phyloP scores from a whole-genome alignment of 164 flowering plant genomes.

The Tinospora cordifolia region DNA sequence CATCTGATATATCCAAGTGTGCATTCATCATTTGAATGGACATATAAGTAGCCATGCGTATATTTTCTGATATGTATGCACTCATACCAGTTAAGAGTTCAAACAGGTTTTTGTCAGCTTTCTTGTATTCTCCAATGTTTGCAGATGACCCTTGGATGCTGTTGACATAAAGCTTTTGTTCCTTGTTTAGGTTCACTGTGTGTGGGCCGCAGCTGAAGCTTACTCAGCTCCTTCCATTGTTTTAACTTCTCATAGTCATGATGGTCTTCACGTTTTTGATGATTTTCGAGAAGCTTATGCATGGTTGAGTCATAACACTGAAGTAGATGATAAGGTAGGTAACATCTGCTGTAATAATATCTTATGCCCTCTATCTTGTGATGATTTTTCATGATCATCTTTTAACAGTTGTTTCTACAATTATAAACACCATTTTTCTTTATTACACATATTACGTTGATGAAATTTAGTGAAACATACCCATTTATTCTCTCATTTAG shows the following conservation, averaged over 20 bases:
- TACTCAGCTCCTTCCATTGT: conserved; percentile 99
- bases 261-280: conserved; percentile 97
- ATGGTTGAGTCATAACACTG: conserved; percentile 95
- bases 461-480: no score
- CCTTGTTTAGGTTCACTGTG: conserved; percentile 68
- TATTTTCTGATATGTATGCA: not conserved
- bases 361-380: not conserved
- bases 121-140: not conserved
- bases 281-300: conserved; percentile 99
- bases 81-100: not conserved
- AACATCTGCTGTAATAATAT: not conserved
- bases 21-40: no score
- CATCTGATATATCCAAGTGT: no score
- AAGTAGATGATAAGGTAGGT: conserved; percentile 89
- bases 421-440: no score
- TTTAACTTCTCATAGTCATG: conserved; percentile 72
- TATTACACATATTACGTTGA: no score
- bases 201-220: conserved; percentile 99
- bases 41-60: not conserved
- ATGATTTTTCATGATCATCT: no score
- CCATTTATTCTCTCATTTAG: no score
- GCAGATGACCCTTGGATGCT: not conserved
- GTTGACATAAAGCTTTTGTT: not conserved
- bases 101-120: not conserved
- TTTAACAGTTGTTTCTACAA: no score